Evolutionary conservation across 2,329 filamentous ascomycete species (phyloP), one percentile per base, ranked within the genome.

Genomic region (Anisogramma anomala): DNA sequence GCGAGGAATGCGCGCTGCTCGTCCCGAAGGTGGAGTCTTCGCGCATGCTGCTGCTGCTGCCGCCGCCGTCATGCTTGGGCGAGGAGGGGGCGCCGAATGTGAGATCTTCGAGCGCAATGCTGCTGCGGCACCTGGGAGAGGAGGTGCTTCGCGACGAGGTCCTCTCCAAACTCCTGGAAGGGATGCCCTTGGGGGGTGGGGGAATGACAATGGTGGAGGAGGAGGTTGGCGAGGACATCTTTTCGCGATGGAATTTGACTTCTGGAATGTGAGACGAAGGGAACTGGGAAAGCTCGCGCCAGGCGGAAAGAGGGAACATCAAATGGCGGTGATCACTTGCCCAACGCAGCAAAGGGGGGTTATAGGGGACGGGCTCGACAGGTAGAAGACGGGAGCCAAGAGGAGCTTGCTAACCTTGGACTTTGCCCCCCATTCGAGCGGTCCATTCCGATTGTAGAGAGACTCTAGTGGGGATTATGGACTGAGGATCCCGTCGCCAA

Each of bases 141-240:
- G n/a, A n/a, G n/a, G n/a, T n/a, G n/a, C n/a, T n/a, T n/a, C n/a
- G n/a, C n/a, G n/a, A n/a, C n/a, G n/a, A n/a, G n/a, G n/a, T n/a
- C n/a, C n/a, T n/a, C n/a, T n/a, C n/a, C n/a, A n/a, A n/a, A n/a
- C n/a, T n/a, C n/a, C n/a, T n/a, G n/a, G n/a, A n/a, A n/a, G n/a
- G 33, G 8, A 14, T 14, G 25, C 35, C 32, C 23, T 26, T 42
- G 28, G 43, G 39, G 9, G 41, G 40, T 19, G 40, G 26, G 11
- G 43, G 28, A 10, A 39, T 19, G 7, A 27, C n/a, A 6, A 33
- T 36, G 28, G 40, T 40, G 27, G 41, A 40, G 15, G 36, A n/a
- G n/a, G 31, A 31, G 9, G 36, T 39, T 22, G 43, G 26, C 26
- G 36, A 39, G 23, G 39, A 11, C 35, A 39, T 43, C 4, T 28